Evolutionary conservation across 495 filamentous ascomycete species (phyloP).

Genomic region (Acidomyces sp.): DNA sequence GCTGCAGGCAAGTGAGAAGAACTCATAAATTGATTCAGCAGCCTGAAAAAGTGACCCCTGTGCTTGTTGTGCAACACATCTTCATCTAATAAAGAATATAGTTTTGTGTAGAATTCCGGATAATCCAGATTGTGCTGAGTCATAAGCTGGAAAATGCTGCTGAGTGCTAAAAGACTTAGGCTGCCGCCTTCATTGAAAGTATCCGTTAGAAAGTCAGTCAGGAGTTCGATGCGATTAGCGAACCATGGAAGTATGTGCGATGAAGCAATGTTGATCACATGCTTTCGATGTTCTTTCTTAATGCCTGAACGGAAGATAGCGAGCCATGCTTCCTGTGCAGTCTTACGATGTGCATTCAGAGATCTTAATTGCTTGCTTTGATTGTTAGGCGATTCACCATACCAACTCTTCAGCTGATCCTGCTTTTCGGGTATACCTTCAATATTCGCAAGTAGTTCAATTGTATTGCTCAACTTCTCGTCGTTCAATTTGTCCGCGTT

Average conservation of each 20-base stretch:
- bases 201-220: conserved; percentile 97
- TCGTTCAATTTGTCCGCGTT: not conserved
- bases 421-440: conserved; percentile 50
- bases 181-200: conserved; percentile 78
- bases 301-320: conserved; percentile 56
- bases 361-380: conserved; percentile 41
- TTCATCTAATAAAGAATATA: conserved; percentile 80
- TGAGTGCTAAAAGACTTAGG: conserved; percentile 73
- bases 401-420: conserved; percentile 48
- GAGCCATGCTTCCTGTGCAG: conserved; percentile 74
- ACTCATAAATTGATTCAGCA: conserved; percentile 81
- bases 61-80: conserved; percentile 85
- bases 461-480: conserved; percentile 7
- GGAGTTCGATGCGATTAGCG: conserved; percentile 54
- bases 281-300: conserved; percentile 61
- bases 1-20: conserved; percentile 86
- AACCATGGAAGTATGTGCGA: conserved; percentile 78
- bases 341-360: conserved; percentile 48
- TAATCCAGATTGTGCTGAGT: conserved; percentile 90
- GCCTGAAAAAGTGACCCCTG: conserved; percentile 81
- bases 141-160: conserved; percentile 90
- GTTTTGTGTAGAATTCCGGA: conserved; percentile 81
- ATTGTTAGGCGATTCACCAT: conserved; percentile 25
- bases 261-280: conserved; percentile 58
- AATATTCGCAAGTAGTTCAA: conserved; percentile 46